These are phyloP conservation scores for Trichoderma arundinaceum DNA, from an alignment of 2,329 filamentous ascomycete species.

Conservation along the genomic window DNA sequence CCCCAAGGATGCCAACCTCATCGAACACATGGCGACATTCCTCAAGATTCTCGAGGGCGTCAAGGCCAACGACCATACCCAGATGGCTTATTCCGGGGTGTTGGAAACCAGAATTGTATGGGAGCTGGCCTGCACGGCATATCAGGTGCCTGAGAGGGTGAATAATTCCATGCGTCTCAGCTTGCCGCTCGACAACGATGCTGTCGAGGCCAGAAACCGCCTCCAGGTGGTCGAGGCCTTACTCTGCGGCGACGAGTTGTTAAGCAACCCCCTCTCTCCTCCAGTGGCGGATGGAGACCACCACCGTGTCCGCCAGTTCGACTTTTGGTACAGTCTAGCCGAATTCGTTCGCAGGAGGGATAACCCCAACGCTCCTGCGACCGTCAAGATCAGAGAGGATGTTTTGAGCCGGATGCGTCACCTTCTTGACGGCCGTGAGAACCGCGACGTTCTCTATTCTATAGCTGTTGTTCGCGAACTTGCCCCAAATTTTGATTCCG, in stretches of 20 bases:
- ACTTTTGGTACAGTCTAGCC: constrained; percentile 83
- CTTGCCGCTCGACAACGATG: constrained; percentile 62
- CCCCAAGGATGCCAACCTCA: constrained; percentile 60
- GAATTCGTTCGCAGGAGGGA: constrained; percentile 67
- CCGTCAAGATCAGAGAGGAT: constrained; percentile 64
- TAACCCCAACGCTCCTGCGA: constrained; percentile 53
- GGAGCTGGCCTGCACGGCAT: constrained; percentile 60
- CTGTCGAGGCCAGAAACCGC: constrained; percentile 69
- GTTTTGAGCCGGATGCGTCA: constrained; percentile 69
- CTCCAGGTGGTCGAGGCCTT: constrained; percentile 78
- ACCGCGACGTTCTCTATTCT: constrained; percentile 88
- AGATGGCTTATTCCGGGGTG: constrained; percentile 59
- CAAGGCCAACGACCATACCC: constrained; percentile 55
- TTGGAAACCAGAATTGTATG: constrained; percentile 66
- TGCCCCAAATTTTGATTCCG: constrained; percentile 67
- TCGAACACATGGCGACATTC: constrained; percentile 71
- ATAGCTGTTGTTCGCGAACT: constrained; percentile 80
- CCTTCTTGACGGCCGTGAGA: constrained; percentile 80
- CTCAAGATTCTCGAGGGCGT: constrained; percentile 60
- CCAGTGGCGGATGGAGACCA: constrained; percentile 58
- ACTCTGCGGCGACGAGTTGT: constrained; percentile 72
- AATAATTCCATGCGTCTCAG: constrained; percentile 43
- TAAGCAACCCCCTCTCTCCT: constrained; percentile 60
- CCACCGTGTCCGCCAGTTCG: constrained; percentile 66
- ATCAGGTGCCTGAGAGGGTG: constrained; percentile 46